These are phyloP conservation scores for Fomitopsis betulina DNA, from an alignment of 1,284 basidiomycete species.

Conservation along the genomic window DNA sequence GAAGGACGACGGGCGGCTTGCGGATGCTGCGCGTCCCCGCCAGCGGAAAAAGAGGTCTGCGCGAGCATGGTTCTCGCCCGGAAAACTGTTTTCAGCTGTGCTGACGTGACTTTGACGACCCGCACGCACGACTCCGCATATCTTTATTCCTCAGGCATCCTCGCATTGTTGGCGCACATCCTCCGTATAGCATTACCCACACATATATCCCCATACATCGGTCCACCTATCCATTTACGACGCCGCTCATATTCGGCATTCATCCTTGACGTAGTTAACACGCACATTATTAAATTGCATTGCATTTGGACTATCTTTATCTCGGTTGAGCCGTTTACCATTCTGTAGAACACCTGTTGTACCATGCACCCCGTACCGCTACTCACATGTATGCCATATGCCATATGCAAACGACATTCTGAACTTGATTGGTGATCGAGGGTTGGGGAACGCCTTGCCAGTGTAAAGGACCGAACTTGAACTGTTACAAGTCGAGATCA, in stretches of 20 bases:
- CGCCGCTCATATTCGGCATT: constrained; percentile 14
- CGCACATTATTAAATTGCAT: constrained; percentile 2
- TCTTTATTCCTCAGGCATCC: constrained; percentile 17
- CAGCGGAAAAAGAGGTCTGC: constrained; percentile 43
- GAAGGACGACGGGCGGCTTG: constrained; percentile 17
- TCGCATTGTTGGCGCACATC: constrained; percentile 5
- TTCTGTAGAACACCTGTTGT: constrained; percentile 9
- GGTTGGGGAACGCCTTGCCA: no score
- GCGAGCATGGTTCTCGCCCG: constrained; percentile 55
- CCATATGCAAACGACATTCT: constrained; percentile 10
- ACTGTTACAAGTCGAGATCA: no score
- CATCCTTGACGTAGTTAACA: neutral
- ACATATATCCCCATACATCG: constrained; percentile 10
- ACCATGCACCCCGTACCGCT: constrained; percentile 3
- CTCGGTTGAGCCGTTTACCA: constrained; percentile 30
- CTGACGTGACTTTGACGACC: constrained; percentile 30
- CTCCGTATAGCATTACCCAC: constrained; percentile 8
- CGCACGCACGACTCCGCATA: constrained; percentile 8
- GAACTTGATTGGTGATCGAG: no score
- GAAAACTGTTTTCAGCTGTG: constrained; percentile 46
- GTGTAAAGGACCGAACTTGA: no score
- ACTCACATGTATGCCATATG: constrained; percentile 14
- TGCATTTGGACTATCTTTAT: constrained; percentile 27
- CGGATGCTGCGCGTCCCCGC: constrained; percentile 25
- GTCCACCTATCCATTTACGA: constrained; percentile 10